Percentiles rank a stretch among this genome's conserved stretches.
These are phyloP conservation scores for Fagus crenata DNA, from an alignment of 306 rosid species.

Conservation along the genomic window DNA sequence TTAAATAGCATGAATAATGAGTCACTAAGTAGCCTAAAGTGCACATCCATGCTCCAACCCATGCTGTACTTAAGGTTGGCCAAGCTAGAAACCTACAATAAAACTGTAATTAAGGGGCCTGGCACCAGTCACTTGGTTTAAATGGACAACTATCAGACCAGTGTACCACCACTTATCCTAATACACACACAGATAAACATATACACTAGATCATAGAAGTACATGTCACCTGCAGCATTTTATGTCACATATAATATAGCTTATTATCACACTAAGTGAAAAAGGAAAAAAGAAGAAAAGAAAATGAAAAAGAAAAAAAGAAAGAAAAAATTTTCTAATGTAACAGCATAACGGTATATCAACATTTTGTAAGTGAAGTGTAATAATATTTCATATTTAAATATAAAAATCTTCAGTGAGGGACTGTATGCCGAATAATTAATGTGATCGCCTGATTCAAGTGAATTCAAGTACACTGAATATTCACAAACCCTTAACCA, in stretches of 20 bases:
- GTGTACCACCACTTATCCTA: conserved; percentile 3
- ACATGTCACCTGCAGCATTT: background rate
- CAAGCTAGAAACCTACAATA: conserved; percentile 1
- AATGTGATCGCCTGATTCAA: background rate
- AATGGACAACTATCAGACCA: background rate
- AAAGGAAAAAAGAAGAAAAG: background rate
- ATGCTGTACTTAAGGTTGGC: background rate
- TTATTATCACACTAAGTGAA: background rate
- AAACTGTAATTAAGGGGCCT: background rate
- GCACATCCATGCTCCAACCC: background rate
- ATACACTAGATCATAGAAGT: background rate
- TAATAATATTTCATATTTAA: background rate
- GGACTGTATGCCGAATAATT: background rate
- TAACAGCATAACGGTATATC: background rate
- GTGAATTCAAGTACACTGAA: conserved; percentile 1
- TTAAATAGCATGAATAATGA: background rate
- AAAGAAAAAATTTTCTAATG: too few species aligned
- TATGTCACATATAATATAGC: background rate
- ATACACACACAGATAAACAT: background rate
- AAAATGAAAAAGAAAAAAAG: background rate
- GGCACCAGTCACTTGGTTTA: background rate
- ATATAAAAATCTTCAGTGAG: background rate
- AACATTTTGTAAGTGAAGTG: background rate
- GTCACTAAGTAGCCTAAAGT: background rate
- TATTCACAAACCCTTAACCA: background rate